A percentile compares a stretch with the other conserved stretches of the same genome.
These are phyloP conservation scores for Aspergillus sp. DNA, from an alignment of 2,329 filamentous ascomycete species.

Conservation along the genomic window DNA sequence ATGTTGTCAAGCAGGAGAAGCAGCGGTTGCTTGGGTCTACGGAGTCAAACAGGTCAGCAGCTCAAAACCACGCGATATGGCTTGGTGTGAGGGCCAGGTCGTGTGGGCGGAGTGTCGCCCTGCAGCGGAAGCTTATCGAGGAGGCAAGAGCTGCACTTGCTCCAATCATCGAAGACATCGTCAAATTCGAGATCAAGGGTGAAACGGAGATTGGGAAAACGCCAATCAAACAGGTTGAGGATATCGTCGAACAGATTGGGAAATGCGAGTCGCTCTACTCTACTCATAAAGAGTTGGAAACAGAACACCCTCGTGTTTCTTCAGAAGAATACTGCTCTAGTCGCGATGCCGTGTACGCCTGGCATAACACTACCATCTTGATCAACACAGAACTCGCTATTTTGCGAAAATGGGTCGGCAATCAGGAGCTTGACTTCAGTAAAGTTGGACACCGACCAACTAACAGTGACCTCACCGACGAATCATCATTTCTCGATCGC, in stretches of 20 bases:
- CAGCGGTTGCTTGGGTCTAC: slow-evolving; percentile 83
- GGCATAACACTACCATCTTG: slow-evolving; percentile 95
- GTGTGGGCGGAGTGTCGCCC: slow-evolving; percentile 78
- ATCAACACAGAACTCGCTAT: slow-evolving; percentile 94
- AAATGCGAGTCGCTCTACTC: slow-evolving; percentile 84
- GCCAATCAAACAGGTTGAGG: slow-evolving; percentile 82
- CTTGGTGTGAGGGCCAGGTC: slow-evolving; percentile 79
- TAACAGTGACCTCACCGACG: slow-evolving; percentile 74
- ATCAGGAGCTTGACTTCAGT: slow-evolving; percentile 88
- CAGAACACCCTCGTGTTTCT: slow-evolving; percentile 72
- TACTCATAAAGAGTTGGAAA: slow-evolving; percentile 71
- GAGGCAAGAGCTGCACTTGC: slow-evolving; percentile 75
- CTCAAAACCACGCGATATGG: slow-evolving; percentile 74
- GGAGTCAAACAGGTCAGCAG: slow-evolving; percentile 71
- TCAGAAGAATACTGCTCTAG: slow-evolving; percentile 77
- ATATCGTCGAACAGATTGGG: slow-evolving; percentile 87
- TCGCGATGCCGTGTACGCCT: slow-evolving; percentile 85
- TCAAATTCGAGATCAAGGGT: slow-evolving; percentile 90
- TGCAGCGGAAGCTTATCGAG: slow-evolving; percentile 85
- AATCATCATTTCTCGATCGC: slow-evolving; percentile 89
- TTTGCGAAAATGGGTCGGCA: slow-evolving; percentile 94
- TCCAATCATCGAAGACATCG: slow-evolving; percentile 78
- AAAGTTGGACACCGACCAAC: slow-evolving; percentile 70
- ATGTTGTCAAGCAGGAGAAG: slow-evolving; percentile 97
- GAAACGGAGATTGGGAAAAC: slow-evolving; percentile 88